These are phyloP conservation scores for Volvox africanus DNA, from an alignment of 139 green algal genomes.

Conservation along the genomic window DNA sequence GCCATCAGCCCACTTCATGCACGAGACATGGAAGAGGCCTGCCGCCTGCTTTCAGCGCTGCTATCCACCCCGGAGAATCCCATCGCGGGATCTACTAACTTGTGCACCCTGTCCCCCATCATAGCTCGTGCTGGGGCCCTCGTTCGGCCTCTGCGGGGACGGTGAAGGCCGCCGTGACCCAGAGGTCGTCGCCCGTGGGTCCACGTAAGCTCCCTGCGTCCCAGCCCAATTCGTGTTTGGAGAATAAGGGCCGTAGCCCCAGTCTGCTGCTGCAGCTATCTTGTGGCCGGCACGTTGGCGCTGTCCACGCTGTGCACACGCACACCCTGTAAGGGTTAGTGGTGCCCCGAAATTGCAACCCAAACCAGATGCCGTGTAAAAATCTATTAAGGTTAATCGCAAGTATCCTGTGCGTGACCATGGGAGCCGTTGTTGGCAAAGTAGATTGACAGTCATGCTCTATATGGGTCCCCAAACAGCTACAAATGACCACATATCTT, in stretches of 20 bases:
- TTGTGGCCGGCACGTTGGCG: background rate
- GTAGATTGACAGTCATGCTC: background rate
- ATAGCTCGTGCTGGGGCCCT: conserved; percentile 30
- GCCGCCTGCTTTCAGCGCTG: too few relatives aligned
- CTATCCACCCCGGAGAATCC: too few relatives aligned
- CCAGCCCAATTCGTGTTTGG: background rate
- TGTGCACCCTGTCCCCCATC: background rate
- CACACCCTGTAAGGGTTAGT: too few relatives aligned
- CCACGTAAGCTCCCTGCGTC: background rate
- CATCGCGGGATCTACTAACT: background rate
- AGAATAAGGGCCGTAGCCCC: background rate
- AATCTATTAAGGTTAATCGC: background rate
- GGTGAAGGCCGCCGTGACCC: background rate
- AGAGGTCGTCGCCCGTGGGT: background rate
- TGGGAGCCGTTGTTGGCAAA: background rate
- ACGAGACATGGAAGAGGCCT: too few relatives aligned
- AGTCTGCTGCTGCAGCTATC: background rate
- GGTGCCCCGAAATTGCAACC: background rate
- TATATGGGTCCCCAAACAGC: background rate
- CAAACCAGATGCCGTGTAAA: background rate
- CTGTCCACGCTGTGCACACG: background rate
- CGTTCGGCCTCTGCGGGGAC: background rate
- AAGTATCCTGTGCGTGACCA: background rate
- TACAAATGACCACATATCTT: too few relatives aligned
- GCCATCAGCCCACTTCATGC: too few relatives aligned